Conservation (phyloP, 495 filamentous ascomycete genomes). For the Podospora pseudoanserina region DNA sequence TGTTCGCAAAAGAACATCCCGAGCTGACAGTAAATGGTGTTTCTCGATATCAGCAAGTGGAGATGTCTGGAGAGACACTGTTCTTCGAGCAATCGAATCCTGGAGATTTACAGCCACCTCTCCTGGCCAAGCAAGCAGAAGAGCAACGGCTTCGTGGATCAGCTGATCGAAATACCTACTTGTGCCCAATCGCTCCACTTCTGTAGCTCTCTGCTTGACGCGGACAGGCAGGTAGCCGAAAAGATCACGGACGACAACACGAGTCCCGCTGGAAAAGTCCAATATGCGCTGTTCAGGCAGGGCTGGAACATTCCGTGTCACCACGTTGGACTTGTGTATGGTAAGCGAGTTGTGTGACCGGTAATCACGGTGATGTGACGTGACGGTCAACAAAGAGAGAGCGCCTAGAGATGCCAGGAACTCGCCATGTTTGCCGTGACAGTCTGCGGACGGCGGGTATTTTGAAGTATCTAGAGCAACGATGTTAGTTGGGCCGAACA, state of each 20-base stretch:
- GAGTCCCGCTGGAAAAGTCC: constrained; percentile 65
- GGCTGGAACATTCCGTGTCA: constrained; percentile 66
- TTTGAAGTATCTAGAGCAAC: constrained; percentile 70
- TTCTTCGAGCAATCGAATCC: constrained; percentile 30
- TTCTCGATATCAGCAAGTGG: neutral
- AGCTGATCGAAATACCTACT: constrained; percentile 64
- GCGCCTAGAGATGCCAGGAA: constrained; percentile 77
- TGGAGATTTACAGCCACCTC: constrained; percentile 44
- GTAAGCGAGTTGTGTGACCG: constrained; percentile 64
- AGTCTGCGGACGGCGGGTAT: constrained; percentile 40
- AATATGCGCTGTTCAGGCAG: constrained; percentile 56
- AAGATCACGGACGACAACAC: constrained; percentile 75
- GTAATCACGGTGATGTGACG: constrained; percentile 66
- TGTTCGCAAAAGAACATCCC: constrained; percentile 15
- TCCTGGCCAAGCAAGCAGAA: constrained; percentile 63
- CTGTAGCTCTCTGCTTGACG: constrained; percentile 71
- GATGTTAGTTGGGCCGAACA: constrained; percentile 23
- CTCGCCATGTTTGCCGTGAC: constrained; percentile 66
- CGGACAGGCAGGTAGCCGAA: constrained; percentile 97
- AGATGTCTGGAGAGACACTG: constrained; percentile 19
- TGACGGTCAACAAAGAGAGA: constrained; percentile 72
- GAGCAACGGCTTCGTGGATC: constrained; percentile 52
- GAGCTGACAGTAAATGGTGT: neutral
- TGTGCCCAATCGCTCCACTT: constrained; percentile 51
- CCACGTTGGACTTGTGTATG: constrained; percentile 65